Evolutionary conservation across 352 stramenopile genomes (phyloP).

Genomic region (Phytophthora vignae): DNA sequence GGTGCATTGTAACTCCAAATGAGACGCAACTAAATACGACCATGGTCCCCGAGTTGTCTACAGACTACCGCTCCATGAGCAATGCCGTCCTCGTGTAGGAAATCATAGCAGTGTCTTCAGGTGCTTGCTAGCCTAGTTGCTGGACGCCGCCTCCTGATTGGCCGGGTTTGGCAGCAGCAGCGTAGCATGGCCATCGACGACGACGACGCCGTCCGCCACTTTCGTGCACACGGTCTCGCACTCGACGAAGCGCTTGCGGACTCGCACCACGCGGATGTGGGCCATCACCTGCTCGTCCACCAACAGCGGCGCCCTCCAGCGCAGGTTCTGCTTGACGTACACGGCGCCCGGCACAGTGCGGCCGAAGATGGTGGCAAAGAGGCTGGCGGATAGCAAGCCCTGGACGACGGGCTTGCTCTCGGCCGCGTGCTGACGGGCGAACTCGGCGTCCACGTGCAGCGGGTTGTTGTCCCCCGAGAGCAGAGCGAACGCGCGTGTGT

Average conservation of each 20-base stretch:
- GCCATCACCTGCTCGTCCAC: constrained; percentile 68
- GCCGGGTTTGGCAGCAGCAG: constrained; percentile 52
- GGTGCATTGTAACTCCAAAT: constrained; percentile 25
- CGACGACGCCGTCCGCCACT: constrained; percentile 49
- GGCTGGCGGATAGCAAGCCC: constrained; percentile 79
- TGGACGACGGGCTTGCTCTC: constrained; percentile 68
- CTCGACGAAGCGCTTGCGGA: constrained; percentile 77
- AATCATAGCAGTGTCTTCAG: too few relatives aligned
- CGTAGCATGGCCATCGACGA: constrained; percentile 75
- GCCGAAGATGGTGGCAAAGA: constrained; percentile 88
- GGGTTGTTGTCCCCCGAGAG: constrained; percentile 82
- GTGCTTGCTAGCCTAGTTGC: too few relatives aligned
- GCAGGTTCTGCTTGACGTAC: constrained; percentile 79
- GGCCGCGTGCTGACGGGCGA: constrained; percentile 35
- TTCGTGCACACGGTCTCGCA: constrained; percentile 76
- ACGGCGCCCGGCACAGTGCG: constrained; percentile 72
- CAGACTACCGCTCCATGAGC: neutral
- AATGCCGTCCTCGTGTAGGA: neutral
- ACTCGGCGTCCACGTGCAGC: constrained; percentile 71
- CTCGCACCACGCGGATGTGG: constrained; percentile 64
- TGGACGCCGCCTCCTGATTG: constrained; percentile 9
- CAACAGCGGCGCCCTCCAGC: constrained; percentile 69
- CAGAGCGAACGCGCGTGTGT: constrained; percentile 68
- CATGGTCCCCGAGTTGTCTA: neutral
- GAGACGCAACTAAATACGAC: constrained; percentile 27